Evolutionary conservation across 1,284 basidiomycete species (phyloP), one percentile per base, ranked within the genome.

Genomic region (Cryptococcus floricola): DNA sequence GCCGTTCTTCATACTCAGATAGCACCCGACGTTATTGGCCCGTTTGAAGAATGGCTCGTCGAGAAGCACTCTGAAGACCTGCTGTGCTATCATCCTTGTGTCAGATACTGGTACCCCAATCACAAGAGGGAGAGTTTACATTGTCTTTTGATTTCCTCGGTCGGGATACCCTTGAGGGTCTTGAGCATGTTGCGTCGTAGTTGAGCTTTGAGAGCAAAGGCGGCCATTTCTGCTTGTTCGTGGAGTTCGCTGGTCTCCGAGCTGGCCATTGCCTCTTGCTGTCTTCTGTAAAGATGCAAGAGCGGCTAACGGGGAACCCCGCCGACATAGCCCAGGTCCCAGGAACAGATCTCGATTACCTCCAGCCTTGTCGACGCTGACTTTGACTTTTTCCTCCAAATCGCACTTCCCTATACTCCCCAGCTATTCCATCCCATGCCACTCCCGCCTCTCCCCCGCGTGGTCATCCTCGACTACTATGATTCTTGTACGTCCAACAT

Each of bases 381-480:
- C 31, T 34, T 34, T 34, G 31, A 34, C 31, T 13, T 23, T 16
- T 52, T 52, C 19, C 16, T 16, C n/a, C 23, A 23, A 16, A 38
- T 14, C 39, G n/a, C 31, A 38, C 43, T 49, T 34, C 31, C 1
- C 31, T 10, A 34, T 8, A 34, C 7, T 34, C 31, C 31, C 10
- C 31, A 23, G 23, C 10, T 31, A 10, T 34, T 2, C 7, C 31
- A 31, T 18, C 39, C 25, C 18, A 60, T 54, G 48, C 52, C 46
- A 37, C 42, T 57, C 1, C 65, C 67, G 1, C 68, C 72, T 3
- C 67, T 78, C 14, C 76, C 77, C 2, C 57, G 76, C 25, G 75
- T 72, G 2, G 62, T 77, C 47, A 75, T 78, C 18, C 54, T 78
- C 51, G 77, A 78, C 58, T 78, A 75, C 56, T 77, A 77, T 48